phyloP scores from a whole-genome alignment of 208 protist genomes.

The Leishmania guyanensis region DNA sequence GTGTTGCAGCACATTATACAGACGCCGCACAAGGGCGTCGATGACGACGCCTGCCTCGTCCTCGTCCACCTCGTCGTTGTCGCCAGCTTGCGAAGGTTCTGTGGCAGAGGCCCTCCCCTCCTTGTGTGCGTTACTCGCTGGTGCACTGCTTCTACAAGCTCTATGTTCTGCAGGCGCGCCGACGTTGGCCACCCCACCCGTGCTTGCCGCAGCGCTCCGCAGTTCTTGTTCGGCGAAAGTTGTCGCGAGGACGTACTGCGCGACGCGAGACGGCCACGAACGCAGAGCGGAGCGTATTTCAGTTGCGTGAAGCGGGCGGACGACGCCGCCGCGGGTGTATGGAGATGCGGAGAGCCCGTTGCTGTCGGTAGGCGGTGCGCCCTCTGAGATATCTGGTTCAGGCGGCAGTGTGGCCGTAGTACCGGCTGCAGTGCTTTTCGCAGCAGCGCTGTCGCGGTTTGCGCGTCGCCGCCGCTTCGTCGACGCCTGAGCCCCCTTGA shows the following conservation, averaged over 20 bases:
- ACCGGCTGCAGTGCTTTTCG: neutral
- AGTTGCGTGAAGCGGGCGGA: constrained; percentile 9
- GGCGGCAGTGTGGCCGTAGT: neutral
- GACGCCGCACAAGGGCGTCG: constrained; percentile 1
- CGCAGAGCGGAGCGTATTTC: constrained; percentile 21
- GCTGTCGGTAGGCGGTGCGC: no score
- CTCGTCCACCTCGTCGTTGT: neutral
- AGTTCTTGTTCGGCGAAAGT: constrained; percentile 7
- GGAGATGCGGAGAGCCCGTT: neutral
- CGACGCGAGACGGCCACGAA: constrained; percentile 32
- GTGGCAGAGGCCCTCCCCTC: neutral
- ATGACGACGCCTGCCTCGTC: constrained; percentile 5
- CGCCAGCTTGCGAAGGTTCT: neutral
- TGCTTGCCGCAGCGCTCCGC: neutral
- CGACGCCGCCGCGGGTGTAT: constrained; percentile 2
- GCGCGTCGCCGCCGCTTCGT: neutral
- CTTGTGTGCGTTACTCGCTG: neutral
- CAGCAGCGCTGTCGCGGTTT: neutral
- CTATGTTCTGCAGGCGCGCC: neutral
- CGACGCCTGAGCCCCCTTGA: neutral
- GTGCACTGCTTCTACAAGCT: neutral
- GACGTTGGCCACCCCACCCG: neutral
- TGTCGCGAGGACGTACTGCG: constrained; percentile 22
- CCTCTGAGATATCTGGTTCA: neutral
- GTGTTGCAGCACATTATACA: constrained; percentile 18